phyloP scores from a whole-genome alignment of 208 protist species.

The Cochliopodium minus region DNA sequence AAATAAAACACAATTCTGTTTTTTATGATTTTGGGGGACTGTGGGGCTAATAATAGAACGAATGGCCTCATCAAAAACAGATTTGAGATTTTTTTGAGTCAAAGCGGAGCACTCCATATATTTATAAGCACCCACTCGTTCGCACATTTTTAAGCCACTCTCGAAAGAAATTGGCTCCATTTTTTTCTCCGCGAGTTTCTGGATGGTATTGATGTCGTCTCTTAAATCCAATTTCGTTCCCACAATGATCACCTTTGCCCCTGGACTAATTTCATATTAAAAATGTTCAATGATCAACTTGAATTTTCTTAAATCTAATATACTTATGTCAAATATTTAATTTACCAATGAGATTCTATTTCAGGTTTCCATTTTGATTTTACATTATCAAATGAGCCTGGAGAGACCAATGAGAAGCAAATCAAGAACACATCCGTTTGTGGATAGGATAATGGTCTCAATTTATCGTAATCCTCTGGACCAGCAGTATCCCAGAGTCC shows the following conservation, averaged over 20 bases:
- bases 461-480: slow-evolving; percentile 1
- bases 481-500: slow-evolving; percentile 43
- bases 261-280: neutral
- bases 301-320: neutral
- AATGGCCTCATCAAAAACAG: slow-evolving; percentile 61
- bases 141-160: slow-evolving; percentile 18
- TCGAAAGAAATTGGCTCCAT: slow-evolving; percentile 20
- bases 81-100: slow-evolving; percentile 49
- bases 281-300: neutral
- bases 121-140: slow-evolving; percentile 16
- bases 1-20: too few species aligned
- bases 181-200: slow-evolving; percentile 20
- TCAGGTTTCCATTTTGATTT: slow-evolving; percentile 40
- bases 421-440: slow-evolving; percentile 55
- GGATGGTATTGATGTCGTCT: slow-evolving; percentile 20
- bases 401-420: slow-evolving; percentile 43
- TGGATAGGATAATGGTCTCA: slow-evolving; percentile 48
- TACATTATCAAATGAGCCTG: slow-evolving; percentile 43
- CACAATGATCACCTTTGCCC: slow-evolving; percentile 26
- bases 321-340: neutral
- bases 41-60: too few species aligned
- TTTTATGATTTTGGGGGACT: too few species aligned
- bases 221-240: slow-evolving; percentile 35
- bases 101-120: slow-evolving; percentile 29
- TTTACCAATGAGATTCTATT: slow-evolving; percentile 18